Base-by-base conservation (phyloP, 2,329 filamentous ascomycete genomes). In the Talaromyces funiculosus region DNA sequence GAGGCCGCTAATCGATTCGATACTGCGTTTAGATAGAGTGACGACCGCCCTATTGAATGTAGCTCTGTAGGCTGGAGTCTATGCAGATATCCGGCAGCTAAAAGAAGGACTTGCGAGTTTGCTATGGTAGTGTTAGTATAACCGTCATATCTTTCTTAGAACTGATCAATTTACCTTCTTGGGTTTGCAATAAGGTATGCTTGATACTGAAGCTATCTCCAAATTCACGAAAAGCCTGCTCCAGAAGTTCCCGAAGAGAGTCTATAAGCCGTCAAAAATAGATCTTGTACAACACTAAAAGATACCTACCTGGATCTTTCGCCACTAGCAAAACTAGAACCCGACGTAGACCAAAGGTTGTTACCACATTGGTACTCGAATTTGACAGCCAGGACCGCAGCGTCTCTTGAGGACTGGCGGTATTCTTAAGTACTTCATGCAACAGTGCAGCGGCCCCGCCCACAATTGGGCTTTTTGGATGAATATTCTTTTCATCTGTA, bases 131-230 rank as follows among this genome's bases (percentile, higher is more conserved):
- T 67, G 67, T 73, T 60, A 72, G 64, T 66, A 43, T 31, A 59
- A 47, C 18, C 9, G 29, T 35, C 14, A 43, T 6, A 38, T 22
- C 35, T 16, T 47, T 12, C 18, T 31, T 33, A 20, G 12, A 33
- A 31, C 10, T 45, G 29, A 29, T 24, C 12, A 9, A 20, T 16
- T 62, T 75, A 90, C 91, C 88, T 82, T 97, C 90, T 81, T 99
- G 94, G 68, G 92, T 89, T 40, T 94, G 71, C n/a, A 89, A 84
- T 4, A 92, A 87, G 0, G 89, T 85, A 73, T 97, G 92, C 61
- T 86, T 89, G 66, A 97, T 91, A 68, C 92, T 96, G 10, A 97
- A 78, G 54, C 89, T 85, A 67, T 97, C 92, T 0, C 90, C 90
- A 72, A 97, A 96, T 53, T 88, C 84, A 40, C 79, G 79, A 53